Evolutionary conservation across 805 yeast genomes (phyloP).

Genomic region (Spathaspora sp.): DNA sequence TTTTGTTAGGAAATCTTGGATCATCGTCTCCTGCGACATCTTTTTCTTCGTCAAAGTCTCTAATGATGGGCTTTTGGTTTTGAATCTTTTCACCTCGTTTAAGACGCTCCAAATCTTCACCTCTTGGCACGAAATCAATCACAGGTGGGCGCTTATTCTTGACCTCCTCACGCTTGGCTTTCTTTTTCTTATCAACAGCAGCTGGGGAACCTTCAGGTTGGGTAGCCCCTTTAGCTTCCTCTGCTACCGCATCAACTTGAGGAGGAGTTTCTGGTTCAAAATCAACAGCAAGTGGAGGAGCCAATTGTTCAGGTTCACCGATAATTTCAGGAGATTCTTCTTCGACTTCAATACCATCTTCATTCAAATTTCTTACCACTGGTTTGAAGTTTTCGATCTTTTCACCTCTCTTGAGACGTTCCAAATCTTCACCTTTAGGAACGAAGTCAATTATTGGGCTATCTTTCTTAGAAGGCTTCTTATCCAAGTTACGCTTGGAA

Average conservation of each 20-base stretch:
- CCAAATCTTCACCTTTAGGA: constrained; percentile 1
- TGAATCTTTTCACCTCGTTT: constrained; percentile 2
- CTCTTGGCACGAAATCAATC: not conserved
- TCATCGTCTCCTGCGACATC: not conserved
- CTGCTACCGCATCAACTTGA: not conserved
- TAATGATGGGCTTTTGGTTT: not conserved
- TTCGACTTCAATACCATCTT: not conserved
- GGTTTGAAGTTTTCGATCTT: not conserved
- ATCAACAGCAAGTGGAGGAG: constrained; percentile 7
- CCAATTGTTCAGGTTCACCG: not conserved
- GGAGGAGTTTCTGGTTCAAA: constrained; percentile 6
- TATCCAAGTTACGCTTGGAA: not conserved
- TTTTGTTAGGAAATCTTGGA: not conserved
- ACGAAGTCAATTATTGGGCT: not conserved
- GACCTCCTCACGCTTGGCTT: not conserved
- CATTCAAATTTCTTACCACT: not conserved
- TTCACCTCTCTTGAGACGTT: constrained; percentile 1
- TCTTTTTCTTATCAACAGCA: not conserved
- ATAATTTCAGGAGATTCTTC: constrained; percentile 1
- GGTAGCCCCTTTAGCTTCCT: not conserved
- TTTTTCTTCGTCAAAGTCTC: not conserved
- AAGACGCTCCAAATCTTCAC: not conserved
- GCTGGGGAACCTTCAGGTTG: not conserved
- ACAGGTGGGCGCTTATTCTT: not conserved
- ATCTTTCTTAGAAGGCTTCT: not conserved